Percentiles rank a stretch among this genome's conserved stretches.
Conservation (phyloP, 176 grass and related monocot species). For the Ensete glaucum region DNA sequence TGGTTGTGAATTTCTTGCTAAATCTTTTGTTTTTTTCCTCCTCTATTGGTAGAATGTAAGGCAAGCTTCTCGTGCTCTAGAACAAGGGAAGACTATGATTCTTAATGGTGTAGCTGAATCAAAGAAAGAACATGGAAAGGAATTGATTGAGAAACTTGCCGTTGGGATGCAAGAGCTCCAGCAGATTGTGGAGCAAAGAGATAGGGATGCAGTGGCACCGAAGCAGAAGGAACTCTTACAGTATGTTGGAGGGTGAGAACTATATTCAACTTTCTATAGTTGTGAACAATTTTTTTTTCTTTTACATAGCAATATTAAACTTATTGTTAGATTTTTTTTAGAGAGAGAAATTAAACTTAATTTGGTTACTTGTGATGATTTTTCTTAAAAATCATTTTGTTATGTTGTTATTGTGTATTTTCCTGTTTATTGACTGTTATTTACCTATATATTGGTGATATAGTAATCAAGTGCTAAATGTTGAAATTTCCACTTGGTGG, state of each 20-base stretch:
- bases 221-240: constrained; percentile 98
- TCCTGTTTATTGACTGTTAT: not conserved
- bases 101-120: constrained; percentile 72
- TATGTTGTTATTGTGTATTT: not conserved
- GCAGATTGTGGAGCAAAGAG: constrained; percentile 64
- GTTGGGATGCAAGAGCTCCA: constrained; percentile 78
- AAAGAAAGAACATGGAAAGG: constrained; percentile 83
- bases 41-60: constrained; percentile 60
- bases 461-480: not conserved
- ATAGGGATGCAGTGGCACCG: constrained; percentile 76
- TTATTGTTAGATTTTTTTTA: no score
- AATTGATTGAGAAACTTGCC: constrained; percentile 64
- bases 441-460: not conserved
- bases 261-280: not conserved
- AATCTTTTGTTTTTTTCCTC: constrained; percentile 14
- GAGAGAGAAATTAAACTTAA: no score
- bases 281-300: not conserved
- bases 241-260: constrained; percentile 81
- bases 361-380: not conserved
- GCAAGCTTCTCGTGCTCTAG: constrained; percentile 76
- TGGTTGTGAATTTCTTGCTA: not conserved
- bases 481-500: not conserved
- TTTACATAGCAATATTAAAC: not conserved
- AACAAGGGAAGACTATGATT: constrained; percentile 63
- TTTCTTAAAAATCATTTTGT: not conserved